Evolutionary conservation across 441 rosid genomes (phyloP).

Genomic region (Aquilaria agallochum): DNA sequence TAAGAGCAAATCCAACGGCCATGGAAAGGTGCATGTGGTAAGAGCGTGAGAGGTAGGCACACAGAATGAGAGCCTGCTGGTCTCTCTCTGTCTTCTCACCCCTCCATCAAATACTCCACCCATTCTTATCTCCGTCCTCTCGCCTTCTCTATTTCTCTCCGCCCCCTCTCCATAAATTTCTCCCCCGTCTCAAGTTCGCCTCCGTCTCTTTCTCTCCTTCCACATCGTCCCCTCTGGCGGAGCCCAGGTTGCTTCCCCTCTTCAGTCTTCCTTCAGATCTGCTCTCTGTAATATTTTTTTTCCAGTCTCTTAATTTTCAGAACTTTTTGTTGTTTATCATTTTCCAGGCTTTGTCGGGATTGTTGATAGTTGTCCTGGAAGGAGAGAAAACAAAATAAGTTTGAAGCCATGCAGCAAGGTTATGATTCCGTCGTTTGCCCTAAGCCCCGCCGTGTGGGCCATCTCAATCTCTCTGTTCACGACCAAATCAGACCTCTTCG

Average conservation of each 20-base stretch:
- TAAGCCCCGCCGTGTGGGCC: conserved; percentile 50
- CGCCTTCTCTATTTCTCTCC: background rate
- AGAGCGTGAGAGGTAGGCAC: too few relatives aligned
- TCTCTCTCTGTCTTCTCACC: too few relatives aligned
- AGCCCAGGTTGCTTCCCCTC: background rate
- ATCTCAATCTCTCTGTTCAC: conserved; percentile 27
- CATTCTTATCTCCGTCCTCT: background rate
- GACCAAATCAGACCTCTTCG: conserved; percentile 22
- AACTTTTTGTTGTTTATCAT: background rate
- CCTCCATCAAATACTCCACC: background rate
- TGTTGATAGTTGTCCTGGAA: background rate
- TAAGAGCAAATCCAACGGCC: too few relatives aligned
- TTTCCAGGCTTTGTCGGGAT: conserved; percentile 17
- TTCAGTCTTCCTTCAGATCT: background rate
- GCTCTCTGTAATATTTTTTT: background rate
- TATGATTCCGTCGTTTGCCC: conserved; percentile 55
- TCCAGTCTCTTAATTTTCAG: background rate
- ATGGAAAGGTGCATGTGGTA: too few relatives aligned
- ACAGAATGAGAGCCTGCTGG: too few relatives aligned
- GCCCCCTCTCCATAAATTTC: background rate
- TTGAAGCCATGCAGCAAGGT: conserved; percentile 35
- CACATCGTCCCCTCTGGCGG: background rate
- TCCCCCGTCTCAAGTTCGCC: conserved; percentile 7
- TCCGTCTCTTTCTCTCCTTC: background rate
- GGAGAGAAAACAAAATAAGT: conserved; percentile 14